phyloP scores from a whole-genome alignment of 495 filamentous ascomycete genomes.

The Aspergillus kassunensis region DNA sequence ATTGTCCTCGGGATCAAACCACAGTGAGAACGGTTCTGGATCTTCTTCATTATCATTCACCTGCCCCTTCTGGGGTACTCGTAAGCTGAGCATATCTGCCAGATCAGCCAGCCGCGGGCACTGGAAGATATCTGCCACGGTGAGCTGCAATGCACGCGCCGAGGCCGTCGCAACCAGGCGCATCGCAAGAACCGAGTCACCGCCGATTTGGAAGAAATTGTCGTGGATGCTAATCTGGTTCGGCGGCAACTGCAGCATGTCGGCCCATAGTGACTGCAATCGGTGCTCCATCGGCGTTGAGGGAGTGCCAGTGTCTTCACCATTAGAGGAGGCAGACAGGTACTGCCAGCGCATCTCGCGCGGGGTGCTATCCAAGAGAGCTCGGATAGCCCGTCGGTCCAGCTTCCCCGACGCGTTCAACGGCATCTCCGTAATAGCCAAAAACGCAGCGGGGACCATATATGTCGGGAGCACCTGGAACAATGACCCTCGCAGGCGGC shows the following conservation, averaged over 20 bases:
- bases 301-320: background rate
- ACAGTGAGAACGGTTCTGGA: background rate
- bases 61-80: background rate
- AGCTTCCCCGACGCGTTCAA: background rate
- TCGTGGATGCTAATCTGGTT: conserved; percentile 15
- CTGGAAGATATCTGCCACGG: background rate
- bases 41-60: too few relatives aligned
- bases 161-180: conserved; percentile 18
- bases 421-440: background rate
- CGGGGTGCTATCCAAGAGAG: background rate
- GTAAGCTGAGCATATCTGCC: background rate
- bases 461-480: background rate
- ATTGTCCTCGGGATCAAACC: background rate
- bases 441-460: background rate
- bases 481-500: background rate
- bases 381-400: background rate
- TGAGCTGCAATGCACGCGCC: background rate
- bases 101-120: background rate
- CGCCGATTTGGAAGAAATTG: conserved; percentile 27
- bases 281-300: background rate
- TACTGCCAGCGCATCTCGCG: too few relatives aligned
- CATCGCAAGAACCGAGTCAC: conserved; percentile 36
- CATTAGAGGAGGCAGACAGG: background rate
- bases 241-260: conserved; percentile 1
- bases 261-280: conserved; percentile 12